These are phyloP conservation scores for Boletus edulis DNA, from an alignment of 768 basidiomycete genomes.

Conservation along the genomic window DNA sequence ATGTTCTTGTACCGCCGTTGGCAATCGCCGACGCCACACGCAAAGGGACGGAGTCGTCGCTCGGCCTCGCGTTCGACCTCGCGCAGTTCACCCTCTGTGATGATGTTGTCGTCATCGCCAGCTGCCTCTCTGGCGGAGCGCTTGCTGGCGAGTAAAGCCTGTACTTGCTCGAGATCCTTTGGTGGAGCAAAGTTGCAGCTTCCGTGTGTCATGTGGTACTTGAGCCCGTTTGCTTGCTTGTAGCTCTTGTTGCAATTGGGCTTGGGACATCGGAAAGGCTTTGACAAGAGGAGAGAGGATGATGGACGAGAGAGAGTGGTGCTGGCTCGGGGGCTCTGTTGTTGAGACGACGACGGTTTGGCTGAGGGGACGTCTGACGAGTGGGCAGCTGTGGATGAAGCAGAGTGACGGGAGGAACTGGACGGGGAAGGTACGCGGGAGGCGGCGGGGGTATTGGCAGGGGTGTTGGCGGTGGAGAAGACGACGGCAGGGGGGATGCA, in stretches of 20 bases:
- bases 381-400: neutral
- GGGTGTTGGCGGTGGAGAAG: constrained; percentile 48
- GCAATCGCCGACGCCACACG: constrained; percentile 86
- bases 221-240: constrained; percentile 93
- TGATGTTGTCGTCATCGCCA: constrained; percentile 41
- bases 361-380: constrained; percentile 24
- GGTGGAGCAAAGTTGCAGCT: constrained; percentile 92
- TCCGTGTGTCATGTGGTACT: constrained; percentile 92
- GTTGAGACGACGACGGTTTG: constrained; percentile 27
- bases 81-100: constrained; percentile 60
- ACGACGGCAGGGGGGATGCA: constrained; percentile 69
- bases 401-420: constrained; percentile 19
- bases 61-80: constrained; percentile 86
- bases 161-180: constrained; percentile 77
- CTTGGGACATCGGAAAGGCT: constrained; percentile 93
- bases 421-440: constrained; percentile 41
- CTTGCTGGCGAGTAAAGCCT: constrained; percentile 59
- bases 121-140: constrained; percentile 38
- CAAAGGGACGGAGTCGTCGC: constrained; percentile 76
- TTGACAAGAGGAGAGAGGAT: constrained; percentile 66
- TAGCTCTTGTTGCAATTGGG: constrained; percentile 95
- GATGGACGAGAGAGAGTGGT: constrained; percentile 50
- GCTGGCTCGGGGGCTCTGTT: constrained; percentile 34
- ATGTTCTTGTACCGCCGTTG: constrained; percentile 95
- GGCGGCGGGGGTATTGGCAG: constrained; percentile 45